phyloP scores from a whole-genome alignment of 2,329 filamentous ascomycete species.

The Aaosphaeria pasadenensis region DNA sequence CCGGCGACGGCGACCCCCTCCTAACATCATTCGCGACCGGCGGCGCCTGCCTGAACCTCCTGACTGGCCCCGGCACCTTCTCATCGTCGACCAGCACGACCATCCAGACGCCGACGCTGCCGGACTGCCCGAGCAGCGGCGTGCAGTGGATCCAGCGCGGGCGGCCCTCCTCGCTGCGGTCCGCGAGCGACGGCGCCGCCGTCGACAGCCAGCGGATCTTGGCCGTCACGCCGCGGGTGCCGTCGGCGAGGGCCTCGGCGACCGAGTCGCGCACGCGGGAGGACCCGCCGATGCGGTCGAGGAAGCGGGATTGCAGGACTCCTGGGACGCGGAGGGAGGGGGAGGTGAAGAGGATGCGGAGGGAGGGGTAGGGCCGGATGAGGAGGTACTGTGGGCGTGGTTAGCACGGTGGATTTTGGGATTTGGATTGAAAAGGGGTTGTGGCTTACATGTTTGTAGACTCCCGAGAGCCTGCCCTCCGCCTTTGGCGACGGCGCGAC shows the following conservation, averaged over 20 bases:
- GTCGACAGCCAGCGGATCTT: constrained; percentile 66
- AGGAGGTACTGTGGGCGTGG: constrained; percentile 42
- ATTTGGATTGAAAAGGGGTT: background rate
- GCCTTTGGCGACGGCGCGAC: constrained; percentile 12
- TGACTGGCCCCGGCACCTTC: constrained; percentile 15
- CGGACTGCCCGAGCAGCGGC: constrained; percentile 64
- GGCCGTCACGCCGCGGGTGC: constrained; percentile 65
- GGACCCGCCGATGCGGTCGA: constrained; percentile 50
- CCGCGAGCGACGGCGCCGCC: constrained; percentile 27
- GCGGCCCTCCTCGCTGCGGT: constrained; percentile 55
- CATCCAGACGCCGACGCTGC: constrained; percentile 75
- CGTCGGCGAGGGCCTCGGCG: constrained; percentile 61
- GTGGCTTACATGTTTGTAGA: constrained; percentile 56
- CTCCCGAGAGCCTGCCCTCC: constrained; percentile 40
- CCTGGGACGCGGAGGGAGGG: constrained; percentile 49
- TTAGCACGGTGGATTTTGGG: constrained; percentile 1
- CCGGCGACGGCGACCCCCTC: background rate
- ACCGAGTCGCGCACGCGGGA: constrained; percentile 53
- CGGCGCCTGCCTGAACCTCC: constrained; percentile 29
- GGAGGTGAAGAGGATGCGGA: constrained; percentile 50
- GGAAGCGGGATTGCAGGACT: constrained; percentile 48
- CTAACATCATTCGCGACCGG: constrained; percentile 24
- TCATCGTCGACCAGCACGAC: constrained; percentile 65
- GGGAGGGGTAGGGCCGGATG: constrained; percentile 46
- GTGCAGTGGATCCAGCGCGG: constrained; percentile 76